Evolutionary conservation across 1,284 basidiomycete species (phyloP).

Genomic region (Apiotrichum montevideense): DNA sequence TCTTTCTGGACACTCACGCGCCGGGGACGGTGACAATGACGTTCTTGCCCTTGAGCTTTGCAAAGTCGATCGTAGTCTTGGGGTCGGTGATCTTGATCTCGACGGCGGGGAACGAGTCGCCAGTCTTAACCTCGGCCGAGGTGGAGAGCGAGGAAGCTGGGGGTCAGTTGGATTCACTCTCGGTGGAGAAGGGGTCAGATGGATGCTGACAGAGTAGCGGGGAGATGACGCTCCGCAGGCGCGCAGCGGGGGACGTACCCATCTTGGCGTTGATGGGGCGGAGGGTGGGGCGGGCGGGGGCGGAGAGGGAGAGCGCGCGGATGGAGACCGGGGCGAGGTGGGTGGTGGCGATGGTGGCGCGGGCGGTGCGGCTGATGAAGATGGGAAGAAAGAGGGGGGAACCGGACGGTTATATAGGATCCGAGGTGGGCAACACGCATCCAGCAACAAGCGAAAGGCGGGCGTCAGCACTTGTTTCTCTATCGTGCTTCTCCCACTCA

Average conservation of each 20-base stretch:
- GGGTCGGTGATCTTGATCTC: slow-evolving; percentile 58
- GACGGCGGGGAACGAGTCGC: slow-evolving; percentile 49
- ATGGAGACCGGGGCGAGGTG: too few relatives aligned
- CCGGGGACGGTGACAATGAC: slow-evolving; percentile 56
- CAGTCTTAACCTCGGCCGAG: slow-evolving; percentile 51
- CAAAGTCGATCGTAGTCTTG: slow-evolving; percentile 52
- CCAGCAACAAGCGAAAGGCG: too few relatives aligned
- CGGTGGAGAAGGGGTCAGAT: neutral
- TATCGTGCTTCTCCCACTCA: too few relatives aligned
- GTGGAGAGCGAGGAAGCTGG: slow-evolving; percentile 51
- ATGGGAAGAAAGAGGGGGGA: too few relatives aligned
- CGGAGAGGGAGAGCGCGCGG: neutral
- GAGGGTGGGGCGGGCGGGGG: neutral
- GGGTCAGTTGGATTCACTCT: too few relatives aligned
- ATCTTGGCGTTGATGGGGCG: neutral
- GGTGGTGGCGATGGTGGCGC: too few relatives aligned
- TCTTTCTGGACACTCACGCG: slow-evolving; percentile 24
- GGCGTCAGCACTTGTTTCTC: neutral
- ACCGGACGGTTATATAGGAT: too few relatives aligned
- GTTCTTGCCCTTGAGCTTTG: slow-evolving; percentile 58
- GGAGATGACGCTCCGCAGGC: neutral
- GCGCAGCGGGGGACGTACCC: neutral
- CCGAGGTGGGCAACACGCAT: too few relatives aligned
- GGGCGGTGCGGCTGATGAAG: too few relatives aligned
- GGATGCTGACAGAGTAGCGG: neutral